A percentile compares a stretch with the other conserved stretches of the same genome.
phyloP scores from a whole-genome alignment of 73 alveolate species.

The Paramecium pentaurelia region DNA sequence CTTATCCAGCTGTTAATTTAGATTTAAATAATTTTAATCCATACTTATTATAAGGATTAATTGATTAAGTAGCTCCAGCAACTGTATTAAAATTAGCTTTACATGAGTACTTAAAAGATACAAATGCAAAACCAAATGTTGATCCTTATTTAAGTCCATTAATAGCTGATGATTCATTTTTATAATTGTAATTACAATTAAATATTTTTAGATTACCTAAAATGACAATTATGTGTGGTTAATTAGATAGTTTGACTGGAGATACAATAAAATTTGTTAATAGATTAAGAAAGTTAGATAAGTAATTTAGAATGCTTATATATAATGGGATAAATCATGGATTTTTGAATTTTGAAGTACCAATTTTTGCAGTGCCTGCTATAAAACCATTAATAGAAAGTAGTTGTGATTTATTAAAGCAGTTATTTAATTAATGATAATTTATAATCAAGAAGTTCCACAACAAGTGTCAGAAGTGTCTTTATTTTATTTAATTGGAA shows the following conservation, averaged over 20 bases:
- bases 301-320: neutral
- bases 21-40: conserved; percentile 68
- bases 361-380: conserved; percentile 33
- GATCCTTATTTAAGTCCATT: conserved; percentile 78
- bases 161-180: conserved; percentile 52
- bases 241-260: conserved; percentile 32
- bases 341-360: conserved; percentile 47
- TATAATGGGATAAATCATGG: conserved; percentile 56
- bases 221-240: conserved; percentile 68
- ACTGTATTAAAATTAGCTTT: conserved; percentile 78
- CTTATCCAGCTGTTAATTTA: conserved; percentile 86
- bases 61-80: conserved; percentile 76
- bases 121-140: conserved; percentile 52
- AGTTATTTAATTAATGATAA: neutral
- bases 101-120: conserved; percentile 74
- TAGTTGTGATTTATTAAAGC: neutral
- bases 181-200: neutral
- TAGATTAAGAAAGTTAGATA: neutral
- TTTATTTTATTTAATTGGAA: neutral
- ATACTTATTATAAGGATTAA: conserved; percentile 69
- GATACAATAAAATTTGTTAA: conserved; percentile 43
- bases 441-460: neutral
- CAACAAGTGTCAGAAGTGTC: neutral
- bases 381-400: conserved; percentile 19
- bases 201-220: conserved; percentile 58